A percentile compares a stretch with the other conserved stretches of the same genome.
Conservation (phyloP, 805 yeast genomes). For the Candida fluviatilis region DNA sequence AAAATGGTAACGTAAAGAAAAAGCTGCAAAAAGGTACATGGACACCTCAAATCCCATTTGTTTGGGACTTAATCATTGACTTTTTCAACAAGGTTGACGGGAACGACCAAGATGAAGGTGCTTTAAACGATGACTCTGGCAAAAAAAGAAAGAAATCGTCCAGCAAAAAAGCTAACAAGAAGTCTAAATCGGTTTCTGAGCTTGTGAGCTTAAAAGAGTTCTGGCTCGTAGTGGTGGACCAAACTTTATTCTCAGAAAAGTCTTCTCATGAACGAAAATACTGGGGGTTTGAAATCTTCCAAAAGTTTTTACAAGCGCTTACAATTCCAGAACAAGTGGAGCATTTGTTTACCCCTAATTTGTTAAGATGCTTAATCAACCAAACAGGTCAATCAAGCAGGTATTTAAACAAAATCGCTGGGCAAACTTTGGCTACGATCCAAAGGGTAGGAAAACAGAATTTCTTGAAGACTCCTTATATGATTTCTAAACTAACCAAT, state of each 20-base stretch:
- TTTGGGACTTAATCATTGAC: slow-evolving; percentile 60
- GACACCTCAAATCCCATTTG: slow-evolving; percentile 72
- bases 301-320: slow-evolving; percentile 34
- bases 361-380: slow-evolving; percentile 69
- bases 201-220: slow-evolving; percentile 51
- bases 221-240: slow-evolving; percentile 79
- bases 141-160: slow-evolving; percentile 39
- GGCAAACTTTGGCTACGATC: slow-evolving; percentile 43
- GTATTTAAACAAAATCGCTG: slow-evolving; percentile 63
- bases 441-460: slow-evolving; percentile 33
- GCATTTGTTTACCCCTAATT: slow-evolving; percentile 53
- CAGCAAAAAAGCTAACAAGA: slow-evolving; percentile 18
- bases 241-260: slow-evolving; percentile 67
- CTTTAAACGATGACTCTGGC: slow-evolving; percentile 11
- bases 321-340: slow-evolving; percentile 14
- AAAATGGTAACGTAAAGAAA: slow-evolving; percentile 25
- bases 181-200: slow-evolving; percentile 11
- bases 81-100: slow-evolving; percentile 27
- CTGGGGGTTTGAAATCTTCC: slow-evolving; percentile 78
- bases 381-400: slow-evolving; percentile 69
- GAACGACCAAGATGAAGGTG: slow-evolving; percentile 12
- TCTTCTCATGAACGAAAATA: slow-evolving; percentile 84
- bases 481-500: slow-evolving; percentile 22
- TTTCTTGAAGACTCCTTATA: slow-evolving; percentile 35
- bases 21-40: slow-evolving; percentile 57